Conservation (phyloP, 768 basidiomycete species). For the Tulasnella sp. region DNA sequence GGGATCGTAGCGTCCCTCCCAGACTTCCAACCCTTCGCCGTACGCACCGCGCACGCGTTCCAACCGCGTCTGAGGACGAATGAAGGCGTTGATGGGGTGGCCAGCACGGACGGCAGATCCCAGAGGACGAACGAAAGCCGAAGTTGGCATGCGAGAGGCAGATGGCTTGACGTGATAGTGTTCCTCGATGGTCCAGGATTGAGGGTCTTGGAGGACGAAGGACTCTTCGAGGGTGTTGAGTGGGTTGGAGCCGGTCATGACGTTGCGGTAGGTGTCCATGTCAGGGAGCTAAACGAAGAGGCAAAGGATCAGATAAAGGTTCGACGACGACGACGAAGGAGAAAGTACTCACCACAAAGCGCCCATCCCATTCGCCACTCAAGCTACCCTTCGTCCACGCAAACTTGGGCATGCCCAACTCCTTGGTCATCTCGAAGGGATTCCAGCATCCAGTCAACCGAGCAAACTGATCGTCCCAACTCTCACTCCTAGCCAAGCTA, state of each 20-base stretch:
- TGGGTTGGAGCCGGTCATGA: conserved; percentile 12
- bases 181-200: conserved; percentile 10
- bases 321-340: background rate
- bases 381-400: conserved; percentile 13
- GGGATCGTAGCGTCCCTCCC: background rate
- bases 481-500: background rate
- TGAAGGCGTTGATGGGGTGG: background rate
- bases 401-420: conserved; percentile 13
- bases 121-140: background rate
- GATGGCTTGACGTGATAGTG: background rate
- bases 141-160: background rate
- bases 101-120: background rate
- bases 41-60: background rate
- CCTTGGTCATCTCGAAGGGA: conserved; percentile 8
- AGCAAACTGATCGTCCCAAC: conserved; percentile 4
- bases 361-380: conserved; percentile 23
- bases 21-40: background rate
- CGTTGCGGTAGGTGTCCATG: background rate
- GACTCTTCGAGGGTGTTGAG: conserved; percentile 11
- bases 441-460: conserved; percentile 1
- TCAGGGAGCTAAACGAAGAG: background rate
- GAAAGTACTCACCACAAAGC: conserved; percentile 18
- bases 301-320: background rate
- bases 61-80: background rate
- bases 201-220: background rate